Conservation (phyloP, 192 early-diverging fungal species). For the Coemansia sp. region DNA sequence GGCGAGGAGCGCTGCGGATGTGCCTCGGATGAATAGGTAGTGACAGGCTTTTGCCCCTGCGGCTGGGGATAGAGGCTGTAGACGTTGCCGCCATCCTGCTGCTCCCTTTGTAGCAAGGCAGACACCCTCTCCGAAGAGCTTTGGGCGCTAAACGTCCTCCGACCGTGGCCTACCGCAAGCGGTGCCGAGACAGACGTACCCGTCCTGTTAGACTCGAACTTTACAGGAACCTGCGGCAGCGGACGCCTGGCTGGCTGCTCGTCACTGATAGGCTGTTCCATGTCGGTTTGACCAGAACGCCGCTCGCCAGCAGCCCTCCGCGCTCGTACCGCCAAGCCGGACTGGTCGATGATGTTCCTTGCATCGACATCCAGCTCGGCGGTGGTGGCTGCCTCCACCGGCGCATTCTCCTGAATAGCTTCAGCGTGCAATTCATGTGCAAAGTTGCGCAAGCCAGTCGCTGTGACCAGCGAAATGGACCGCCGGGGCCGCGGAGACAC, state of each 20-base stretch:
- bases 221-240: constrained; percentile 5
- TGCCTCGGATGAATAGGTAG: background rate
- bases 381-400: background rate
- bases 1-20: background rate
- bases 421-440: background rate
- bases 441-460: constrained; percentile 7
- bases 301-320: constrained; percentile 31
- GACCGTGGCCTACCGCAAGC: background rate
- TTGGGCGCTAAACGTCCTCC: background rate
- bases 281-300: constrained; percentile 17
- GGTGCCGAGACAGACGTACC: background rate
- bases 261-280: background rate
- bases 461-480: constrained; percentile 43
- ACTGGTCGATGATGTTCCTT: constrained; percentile 24
- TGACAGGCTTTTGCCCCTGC: background rate
- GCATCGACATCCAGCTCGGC: background rate
- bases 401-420: background rate
- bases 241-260: background rate
- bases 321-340: constrained; percentile 33
- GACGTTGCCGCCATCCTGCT: constrained; percentile 1
- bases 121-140: constrained; percentile 2
- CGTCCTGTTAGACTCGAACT: background rate
- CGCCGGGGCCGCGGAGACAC: constrained; percentile 35
- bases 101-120: background rate
- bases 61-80: constrained; percentile 2